These are phyloP conservation scores for Candida wancherniae DNA, from an alignment of 805 yeast genomes.

Conservation along the genomic window DNA sequence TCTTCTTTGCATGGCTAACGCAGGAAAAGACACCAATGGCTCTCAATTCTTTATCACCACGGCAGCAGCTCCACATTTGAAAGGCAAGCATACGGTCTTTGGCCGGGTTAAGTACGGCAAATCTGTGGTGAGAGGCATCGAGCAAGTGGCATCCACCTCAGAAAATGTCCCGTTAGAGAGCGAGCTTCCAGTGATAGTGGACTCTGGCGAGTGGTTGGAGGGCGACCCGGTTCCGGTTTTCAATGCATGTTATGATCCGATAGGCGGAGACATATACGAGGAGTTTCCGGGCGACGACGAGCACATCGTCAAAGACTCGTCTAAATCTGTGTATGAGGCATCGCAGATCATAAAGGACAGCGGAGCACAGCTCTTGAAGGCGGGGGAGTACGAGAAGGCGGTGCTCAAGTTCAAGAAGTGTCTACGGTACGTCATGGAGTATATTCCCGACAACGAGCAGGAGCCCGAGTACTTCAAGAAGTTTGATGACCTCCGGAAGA, in stretches of 20 bases:
- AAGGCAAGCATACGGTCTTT: conserved; percentile 72
- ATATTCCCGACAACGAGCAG: conserved; percentile 62
- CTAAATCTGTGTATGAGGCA: conserved; percentile 48
- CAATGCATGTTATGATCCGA: conserved; percentile 55
- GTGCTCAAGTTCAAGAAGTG: conserved; percentile 62
- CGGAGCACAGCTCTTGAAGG: conserved; percentile 57
- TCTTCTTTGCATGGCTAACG: conserved; percentile 61
- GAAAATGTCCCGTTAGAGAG: conserved; percentile 40
- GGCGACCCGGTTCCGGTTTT: conserved; percentile 51
- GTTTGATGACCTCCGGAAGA: conserved; percentile 49
- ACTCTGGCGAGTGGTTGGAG: conserved; percentile 62
- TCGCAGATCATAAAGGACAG: conserved; percentile 58
- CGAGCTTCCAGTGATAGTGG: conserved; percentile 42
- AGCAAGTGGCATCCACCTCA: conserved; percentile 39
- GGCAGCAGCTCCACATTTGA: conserved; percentile 65
- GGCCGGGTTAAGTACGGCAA: conserved; percentile 68
- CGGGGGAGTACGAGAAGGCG: conserved; percentile 48
- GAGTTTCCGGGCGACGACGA: conserved; percentile 74
- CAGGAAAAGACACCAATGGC: conserved; percentile 47
- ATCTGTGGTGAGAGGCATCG: conserved; percentile 64
- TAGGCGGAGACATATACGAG: conserved; percentile 70
- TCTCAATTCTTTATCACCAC: conserved; percentile 74
- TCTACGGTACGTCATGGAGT: conserved; percentile 65
- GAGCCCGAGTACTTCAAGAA: conserved; percentile 49
- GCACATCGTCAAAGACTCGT: conserved; percentile 53